Conservation (phyloP, 1,284 basidiomycete species). For the Entoloma clypeatum region DNA sequence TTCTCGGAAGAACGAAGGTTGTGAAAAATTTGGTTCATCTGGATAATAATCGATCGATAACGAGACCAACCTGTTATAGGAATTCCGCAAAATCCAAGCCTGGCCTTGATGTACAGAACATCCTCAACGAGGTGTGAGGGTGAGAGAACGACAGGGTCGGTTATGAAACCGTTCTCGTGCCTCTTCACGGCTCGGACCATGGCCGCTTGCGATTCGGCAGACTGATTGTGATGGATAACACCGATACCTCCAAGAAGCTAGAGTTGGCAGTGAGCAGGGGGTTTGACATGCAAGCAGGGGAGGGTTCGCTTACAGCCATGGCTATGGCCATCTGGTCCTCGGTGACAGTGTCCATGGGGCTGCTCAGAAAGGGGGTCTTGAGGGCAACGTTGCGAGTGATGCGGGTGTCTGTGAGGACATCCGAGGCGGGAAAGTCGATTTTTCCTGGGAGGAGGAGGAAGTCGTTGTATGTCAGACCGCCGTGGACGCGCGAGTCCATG, state of each 20-base stretch:
- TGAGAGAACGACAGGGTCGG: constrained; percentile 86
- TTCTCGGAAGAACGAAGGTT: constrained; percentile 89
- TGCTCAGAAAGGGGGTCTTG: constrained; percentile 96
- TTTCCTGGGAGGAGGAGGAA: constrained; percentile 93
- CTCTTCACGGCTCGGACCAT: constrained; percentile 99
- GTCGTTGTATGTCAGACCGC: constrained; percentile 97
- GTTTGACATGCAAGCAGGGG: constrained; percentile 22
- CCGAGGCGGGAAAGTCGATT: constrained; percentile 87
- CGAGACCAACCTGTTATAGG: constrained; percentile 86
- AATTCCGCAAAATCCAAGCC: constrained; percentile 94
- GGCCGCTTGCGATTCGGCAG: constrained; percentile 83
- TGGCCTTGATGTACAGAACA: constrained; percentile 90
- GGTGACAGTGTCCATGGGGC: constrained; percentile 99
- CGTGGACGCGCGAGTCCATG: constrained; percentile 86
- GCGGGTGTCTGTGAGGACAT: constrained; percentile 81
- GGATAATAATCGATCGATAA: constrained; percentile 14
- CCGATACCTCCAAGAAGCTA: constrained; percentile 95
- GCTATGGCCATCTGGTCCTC: constrained; percentile 97
- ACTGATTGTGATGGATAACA: constrained; percentile 98
- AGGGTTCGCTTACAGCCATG: constrained; percentile 68
- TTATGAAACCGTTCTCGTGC: constrained; percentile 98
- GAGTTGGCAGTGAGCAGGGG: constrained; percentile 18
- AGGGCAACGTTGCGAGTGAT: constrained; percentile 91
- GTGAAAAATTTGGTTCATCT: constrained; percentile 51
- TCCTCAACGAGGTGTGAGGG: constrained; percentile 82